Percentiles rank a stretch among this genome's conserved stretches.
These are phyloP conservation scores for Citrullus mucosospermus DNA, from an alignment of 306 rosid species.

Conservation along the genomic window DNA sequence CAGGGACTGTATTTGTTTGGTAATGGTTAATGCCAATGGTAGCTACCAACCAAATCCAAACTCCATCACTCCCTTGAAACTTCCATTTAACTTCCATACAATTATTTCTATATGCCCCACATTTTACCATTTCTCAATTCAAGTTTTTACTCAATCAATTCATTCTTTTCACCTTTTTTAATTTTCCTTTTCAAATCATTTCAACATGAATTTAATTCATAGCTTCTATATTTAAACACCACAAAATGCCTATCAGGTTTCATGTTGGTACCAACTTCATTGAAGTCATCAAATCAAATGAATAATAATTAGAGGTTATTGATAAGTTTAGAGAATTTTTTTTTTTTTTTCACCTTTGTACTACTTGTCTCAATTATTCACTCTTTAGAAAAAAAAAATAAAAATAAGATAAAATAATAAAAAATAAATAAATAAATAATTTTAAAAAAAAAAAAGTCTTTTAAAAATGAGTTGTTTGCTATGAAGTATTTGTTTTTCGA, in stretches of 20 bases:
- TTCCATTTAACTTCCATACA: background rate
- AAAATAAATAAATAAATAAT: no score
- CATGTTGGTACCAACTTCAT: background rate
- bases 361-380: no score
- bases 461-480: no score
- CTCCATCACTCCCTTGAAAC: background rate
- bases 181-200: background rate
- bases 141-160: background rate
- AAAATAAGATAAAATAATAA: no score
- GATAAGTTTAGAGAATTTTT: background rate
- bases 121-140: background rate
- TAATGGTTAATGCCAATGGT: background rate
- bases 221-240: background rate
- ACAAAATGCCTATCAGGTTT: background rate
- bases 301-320: background rate
- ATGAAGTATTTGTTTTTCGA: no score
- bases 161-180: background rate
- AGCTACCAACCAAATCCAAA: background rate
- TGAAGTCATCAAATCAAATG: background rate
- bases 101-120: background rate
- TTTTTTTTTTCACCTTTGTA: no score
- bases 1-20: background rate
- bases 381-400: no score
- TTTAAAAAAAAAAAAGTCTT: no score
- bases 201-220: background rate